These are phyloP conservation scores for Didymella keratinophila DNA, from an alignment of 2,329 filamentous ascomycete species.

Conservation along the genomic window DNA sequence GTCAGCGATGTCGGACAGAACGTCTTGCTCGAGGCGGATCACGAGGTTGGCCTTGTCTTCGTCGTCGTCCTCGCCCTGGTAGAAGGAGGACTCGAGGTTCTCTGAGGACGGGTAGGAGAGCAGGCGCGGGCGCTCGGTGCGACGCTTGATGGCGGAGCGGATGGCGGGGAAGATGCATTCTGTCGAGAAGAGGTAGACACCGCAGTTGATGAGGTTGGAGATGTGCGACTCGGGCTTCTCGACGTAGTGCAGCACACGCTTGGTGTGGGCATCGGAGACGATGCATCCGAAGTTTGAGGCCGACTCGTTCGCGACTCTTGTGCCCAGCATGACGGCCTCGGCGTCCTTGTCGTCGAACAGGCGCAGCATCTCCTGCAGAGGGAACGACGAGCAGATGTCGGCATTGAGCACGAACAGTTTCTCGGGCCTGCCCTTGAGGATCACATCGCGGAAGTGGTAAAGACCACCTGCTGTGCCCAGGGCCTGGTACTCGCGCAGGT, in stretches of 20 bases:
- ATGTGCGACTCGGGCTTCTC: slow-evolving; percentile 99
- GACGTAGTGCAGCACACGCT: slow-evolving; percentile 97
- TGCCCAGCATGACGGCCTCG: slow-evolving; percentile 95
- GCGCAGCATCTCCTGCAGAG: slow-evolving; percentile 92
- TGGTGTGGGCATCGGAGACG: slow-evolving; percentile 90
- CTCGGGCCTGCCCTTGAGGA: slow-evolving; percentile 93
- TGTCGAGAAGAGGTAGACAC: slow-evolving; percentile 95
- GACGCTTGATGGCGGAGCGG: slow-evolving; percentile 91
- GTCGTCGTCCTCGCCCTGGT: slow-evolving; percentile 71
- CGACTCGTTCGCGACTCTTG: slow-evolving; percentile 86
- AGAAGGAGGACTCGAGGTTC: slow-evolving; percentile 77
- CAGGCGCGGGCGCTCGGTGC: slow-evolving; percentile 87
- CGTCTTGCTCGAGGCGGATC: slow-evolving; percentile 95
- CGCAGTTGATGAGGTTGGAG: slow-evolving; percentile 98
- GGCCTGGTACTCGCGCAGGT: slow-evolving; percentile 96
- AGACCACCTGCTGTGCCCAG: slow-evolving; percentile 94
- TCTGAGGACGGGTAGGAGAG: slow-evolving; percentile 96
- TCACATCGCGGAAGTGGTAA: slow-evolving; percentile 99
- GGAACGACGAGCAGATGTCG: slow-evolving; percentile 98
- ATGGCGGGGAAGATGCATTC: slow-evolving; percentile 98
- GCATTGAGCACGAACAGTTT: slow-evolving; percentile 97
- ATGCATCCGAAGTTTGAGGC: slow-evolving; percentile 98
- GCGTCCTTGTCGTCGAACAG: slow-evolving; percentile 95
- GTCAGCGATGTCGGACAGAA: slow-evolving; percentile 92
- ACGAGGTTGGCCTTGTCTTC: slow-evolving; percentile 81